Percentiles rank a stretch among this genome's conserved stretches.
phyloP scores from a whole-genome alignment of 179 eudicot genomes.

The Silene coronaria region DNA sequence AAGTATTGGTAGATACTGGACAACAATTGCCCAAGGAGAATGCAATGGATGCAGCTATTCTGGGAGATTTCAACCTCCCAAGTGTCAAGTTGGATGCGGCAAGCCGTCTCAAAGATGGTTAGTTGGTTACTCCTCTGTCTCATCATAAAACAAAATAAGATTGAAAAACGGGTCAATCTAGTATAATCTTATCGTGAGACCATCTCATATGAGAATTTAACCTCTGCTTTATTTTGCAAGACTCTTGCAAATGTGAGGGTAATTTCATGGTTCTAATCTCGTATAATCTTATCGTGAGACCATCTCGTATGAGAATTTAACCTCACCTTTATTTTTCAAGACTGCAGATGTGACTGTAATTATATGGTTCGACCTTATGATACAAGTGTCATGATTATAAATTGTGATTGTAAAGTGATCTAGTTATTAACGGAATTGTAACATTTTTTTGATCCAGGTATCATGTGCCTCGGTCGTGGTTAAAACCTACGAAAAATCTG shows the following conservation, averaged over 20 bases:
- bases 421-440: background rate
- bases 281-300: background rate
- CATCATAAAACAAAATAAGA: slow-evolving; percentile 5
- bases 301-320: background rate
- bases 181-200: background rate
- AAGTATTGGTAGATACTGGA: slow-evolving; percentile 95
- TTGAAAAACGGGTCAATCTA: too few relatives aligned
- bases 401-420: background rate
- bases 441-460: slow-evolving; percentile 48
- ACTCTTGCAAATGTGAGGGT: background rate
- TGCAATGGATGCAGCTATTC: slow-evolving; percentile 63
- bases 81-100: slow-evolving; percentile 82
- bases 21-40: slow-evolving; percentile 50
- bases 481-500: slow-evolving; percentile 67
- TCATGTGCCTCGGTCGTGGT: slow-evolving; percentile 95
- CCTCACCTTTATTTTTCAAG: background rate
- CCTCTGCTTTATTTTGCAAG: background rate
- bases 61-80: slow-evolving; percentile 54
- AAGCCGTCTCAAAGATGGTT: slow-evolving; percentile 92
- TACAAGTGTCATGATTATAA: background rate
- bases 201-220: background rate
- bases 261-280: background rate
- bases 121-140: slow-evolving; percentile 45
- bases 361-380: background rate
- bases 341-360: background rate